Conservation (phyloP, 139 green algal species). For the Picochlorum costavermella region DNA sequence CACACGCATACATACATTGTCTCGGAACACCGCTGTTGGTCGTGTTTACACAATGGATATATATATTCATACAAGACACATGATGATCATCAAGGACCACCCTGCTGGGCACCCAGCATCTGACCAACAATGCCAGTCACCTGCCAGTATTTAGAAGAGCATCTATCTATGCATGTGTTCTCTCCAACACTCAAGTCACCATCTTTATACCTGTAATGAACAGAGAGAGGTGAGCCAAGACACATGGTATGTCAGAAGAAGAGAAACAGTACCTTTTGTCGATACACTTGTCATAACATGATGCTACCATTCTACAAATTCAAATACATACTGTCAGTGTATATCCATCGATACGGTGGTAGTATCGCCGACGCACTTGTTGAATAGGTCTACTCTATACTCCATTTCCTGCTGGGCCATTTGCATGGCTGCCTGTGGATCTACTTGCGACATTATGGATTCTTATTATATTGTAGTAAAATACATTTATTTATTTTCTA, state of each 20-base stretch:
- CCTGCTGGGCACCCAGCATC: neutral
- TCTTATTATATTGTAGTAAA: too few species aligned
- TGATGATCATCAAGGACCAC: neutral
- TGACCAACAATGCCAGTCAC: slow-evolving; percentile 16
- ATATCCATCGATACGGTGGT: neutral
- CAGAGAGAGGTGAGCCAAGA: neutral
- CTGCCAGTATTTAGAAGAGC: slow-evolving; percentile 95
- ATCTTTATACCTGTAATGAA: slow-evolving; percentile 82
- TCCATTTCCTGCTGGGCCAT: slow-evolving; percentile 88
- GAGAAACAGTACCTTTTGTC: slow-evolving; percentile 53
- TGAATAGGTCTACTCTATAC: slow-evolving; percentile 86
- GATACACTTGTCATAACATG: slow-evolving; percentile 79
- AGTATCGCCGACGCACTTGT: slow-evolving; percentile 47
- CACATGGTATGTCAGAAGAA: neutral
- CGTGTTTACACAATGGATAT: slow-evolving; percentile 8
- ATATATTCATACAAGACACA: neutral
- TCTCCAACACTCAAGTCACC: slow-evolving; percentile 87
- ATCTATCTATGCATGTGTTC: slow-evolving; percentile 91
- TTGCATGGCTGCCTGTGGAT: slow-evolving; percentile 33
- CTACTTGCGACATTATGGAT: neutral
- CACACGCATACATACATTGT: too few species aligned
- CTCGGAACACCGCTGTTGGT: too few species aligned
- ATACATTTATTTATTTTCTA: too few species aligned
- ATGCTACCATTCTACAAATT: slow-evolving; percentile 68
- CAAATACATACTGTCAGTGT: neutral